phyloP scores from a whole-genome alignment of 23 red algal genomes.

The Pyropia haitanensis region DNA sequence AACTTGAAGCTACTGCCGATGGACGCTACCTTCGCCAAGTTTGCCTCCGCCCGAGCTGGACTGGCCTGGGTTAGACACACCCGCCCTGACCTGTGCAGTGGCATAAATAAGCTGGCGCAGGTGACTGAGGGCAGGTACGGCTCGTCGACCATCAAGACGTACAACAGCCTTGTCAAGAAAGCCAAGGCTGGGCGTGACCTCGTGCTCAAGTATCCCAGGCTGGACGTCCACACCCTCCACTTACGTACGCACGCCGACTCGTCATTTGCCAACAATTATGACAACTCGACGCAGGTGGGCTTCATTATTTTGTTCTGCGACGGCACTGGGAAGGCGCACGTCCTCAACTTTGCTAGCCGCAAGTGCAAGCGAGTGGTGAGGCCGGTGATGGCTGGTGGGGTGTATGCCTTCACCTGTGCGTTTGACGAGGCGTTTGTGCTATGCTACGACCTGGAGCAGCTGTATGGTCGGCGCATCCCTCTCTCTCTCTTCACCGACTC shows the following conservation, averaged over 20 bases:
- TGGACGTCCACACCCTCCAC: not conserved
- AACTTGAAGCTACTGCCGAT: not conserved
- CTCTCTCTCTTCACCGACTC: slow-evolving; percentile 24
- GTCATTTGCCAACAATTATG: slow-evolving; percentile 15
- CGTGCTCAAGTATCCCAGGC: not conserved
- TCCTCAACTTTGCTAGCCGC: slow-evolving; percentile 8
- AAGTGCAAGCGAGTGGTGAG: slow-evolving; percentile 16
- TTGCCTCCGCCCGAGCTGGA: not conserved
- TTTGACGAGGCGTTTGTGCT: slow-evolving; percentile 13
- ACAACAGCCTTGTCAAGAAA: not conserved
- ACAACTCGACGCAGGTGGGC: slow-evolving; percentile 13
- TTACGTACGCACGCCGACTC: slow-evolving; percentile 1
- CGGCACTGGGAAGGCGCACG: not conserved
- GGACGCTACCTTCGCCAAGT: not conserved
- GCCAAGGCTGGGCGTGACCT: not conserved
- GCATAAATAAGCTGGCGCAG: slow-evolving; percentile 6
- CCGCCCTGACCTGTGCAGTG: not conserved
- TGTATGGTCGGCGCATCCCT: not conserved
- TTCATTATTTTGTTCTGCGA: slow-evolving; percentile 11
- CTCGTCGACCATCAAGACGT: not conserved
- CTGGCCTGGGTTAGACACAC: slow-evolving; percentile 11
- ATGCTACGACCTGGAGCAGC: not conserved
- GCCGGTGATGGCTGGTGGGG: slow-evolving; percentile 10
- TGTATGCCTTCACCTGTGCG: slow-evolving; percentile 3
- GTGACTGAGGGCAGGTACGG: slow-evolving; percentile 4